Conservation (phyloP, 768 basidiomycete genomes). For the Mycena pura region DNA sequence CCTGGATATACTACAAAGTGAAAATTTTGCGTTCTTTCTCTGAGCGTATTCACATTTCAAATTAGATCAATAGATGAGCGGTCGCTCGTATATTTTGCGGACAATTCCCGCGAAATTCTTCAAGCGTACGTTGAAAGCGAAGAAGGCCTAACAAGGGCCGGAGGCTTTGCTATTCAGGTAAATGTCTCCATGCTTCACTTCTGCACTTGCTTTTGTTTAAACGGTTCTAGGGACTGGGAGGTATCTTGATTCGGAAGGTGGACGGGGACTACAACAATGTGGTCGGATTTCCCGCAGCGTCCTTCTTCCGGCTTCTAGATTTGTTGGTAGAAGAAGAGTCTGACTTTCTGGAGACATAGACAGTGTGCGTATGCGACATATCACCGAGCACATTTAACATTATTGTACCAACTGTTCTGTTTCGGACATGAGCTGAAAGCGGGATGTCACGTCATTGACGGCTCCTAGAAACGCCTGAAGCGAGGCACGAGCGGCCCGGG, state of each 20-base stretch:
- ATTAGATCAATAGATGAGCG: constrained; percentile 82
- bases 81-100: constrained; percentile 77
- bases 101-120: constrained; percentile 63
- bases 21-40: constrained; percentile 14
- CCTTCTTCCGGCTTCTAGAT: constrained; percentile 80
- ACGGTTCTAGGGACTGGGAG: constrained; percentile 82
- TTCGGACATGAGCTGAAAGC: no score
- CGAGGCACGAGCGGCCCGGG: no score
- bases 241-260: constrained; percentile 80
- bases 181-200: background rate
- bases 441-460: no score
- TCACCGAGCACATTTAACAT: no score
- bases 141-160: constrained; percentile 88
- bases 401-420: no score
- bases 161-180: constrained; percentile 95
- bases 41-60: background rate
- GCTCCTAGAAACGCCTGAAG: no score
- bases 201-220: background rate
- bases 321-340: constrained; percentile 75
- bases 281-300: constrained; percentile 90
- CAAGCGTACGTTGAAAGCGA: constrained; percentile 84
- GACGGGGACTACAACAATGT: constrained; percentile 92
- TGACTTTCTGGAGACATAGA: constrained; percentile 66
- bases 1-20: constrained; percentile 81
- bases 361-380: background rate